These are phyloP conservation scores for Nyssa sinensis DNA, from an alignment of 148 eudicot species.

Conservation along the genomic window DNA sequence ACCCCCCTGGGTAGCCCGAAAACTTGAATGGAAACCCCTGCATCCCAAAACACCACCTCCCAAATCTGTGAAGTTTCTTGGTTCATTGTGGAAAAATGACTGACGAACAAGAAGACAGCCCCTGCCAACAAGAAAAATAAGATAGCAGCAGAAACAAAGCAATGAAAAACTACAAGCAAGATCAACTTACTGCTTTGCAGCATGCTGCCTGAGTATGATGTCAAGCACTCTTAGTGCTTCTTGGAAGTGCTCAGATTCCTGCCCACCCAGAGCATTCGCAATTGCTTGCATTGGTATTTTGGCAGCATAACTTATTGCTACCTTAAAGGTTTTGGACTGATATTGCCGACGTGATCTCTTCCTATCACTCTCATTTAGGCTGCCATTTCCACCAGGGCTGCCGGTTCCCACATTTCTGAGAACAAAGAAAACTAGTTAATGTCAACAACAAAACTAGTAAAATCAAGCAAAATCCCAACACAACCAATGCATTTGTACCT, in stretches of 20 bases:
- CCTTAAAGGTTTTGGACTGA: conserved; percentile 40
- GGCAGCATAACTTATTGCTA: conserved; percentile 43
- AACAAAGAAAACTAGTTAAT: neutral
- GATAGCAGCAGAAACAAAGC: too few species aligned
- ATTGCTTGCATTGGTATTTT: conserved; percentile 51
- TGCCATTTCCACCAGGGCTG: conserved; percentile 25
- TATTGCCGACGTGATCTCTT: conserved; percentile 36
- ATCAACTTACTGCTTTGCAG: conserved; percentile 51
- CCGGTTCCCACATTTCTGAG: conserved; percentile 28
- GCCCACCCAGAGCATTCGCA: conserved; percentile 48
- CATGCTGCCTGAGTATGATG: conserved; percentile 52
- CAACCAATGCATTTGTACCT: conserved; percentile 23
- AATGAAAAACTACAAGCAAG: neutral
- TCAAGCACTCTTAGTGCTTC: conserved; percentile 57
- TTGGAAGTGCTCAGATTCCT: conserved; percentile 47
- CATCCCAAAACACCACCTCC: conserved; percentile 58
- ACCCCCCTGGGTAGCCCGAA: conserved; percentile 50
- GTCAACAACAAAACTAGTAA: neutral
- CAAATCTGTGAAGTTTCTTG: conserved; percentile 34
- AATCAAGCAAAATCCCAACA: neutral
- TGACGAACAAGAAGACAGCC: conserved; percentile 59
- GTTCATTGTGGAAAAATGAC: conserved; percentile 55
- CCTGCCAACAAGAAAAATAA: conserved; percentile 20
- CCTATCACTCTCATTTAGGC: conserved; percentile 30
- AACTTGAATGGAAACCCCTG: conserved; percentile 59